These are phyloP conservation scores for Naegleria gruberi DNA, from an alignment of 208 protist genomes.

Conservation along the genomic window DNA sequence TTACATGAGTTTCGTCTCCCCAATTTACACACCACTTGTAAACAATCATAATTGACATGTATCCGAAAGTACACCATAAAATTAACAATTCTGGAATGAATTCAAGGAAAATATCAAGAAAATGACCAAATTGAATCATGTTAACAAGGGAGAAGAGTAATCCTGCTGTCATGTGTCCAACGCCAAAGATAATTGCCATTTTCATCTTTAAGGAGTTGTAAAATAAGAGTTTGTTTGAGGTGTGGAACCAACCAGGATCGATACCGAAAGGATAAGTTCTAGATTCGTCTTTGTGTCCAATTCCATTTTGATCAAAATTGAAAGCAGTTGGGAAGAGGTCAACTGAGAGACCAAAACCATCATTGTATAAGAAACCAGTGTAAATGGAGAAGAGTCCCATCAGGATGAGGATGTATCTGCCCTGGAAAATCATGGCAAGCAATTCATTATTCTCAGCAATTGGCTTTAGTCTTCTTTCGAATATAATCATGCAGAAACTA, in stretches of 20 bases:
- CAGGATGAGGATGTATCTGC: constrained; percentile 87
- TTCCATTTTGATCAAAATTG: background rate
- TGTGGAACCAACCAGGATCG: constrained; percentile 71
- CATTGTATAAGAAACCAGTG: constrained; percentile 94
- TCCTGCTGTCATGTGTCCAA: constrained; percentile 90
- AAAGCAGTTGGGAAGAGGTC: constrained; percentile 26
- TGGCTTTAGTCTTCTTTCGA: constrained; percentile 70
- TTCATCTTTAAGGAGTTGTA: constrained; percentile 99
- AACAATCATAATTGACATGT: constrained; percentile 92
- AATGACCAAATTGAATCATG: constrained; percentile 70
- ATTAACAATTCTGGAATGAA: constrained; percentile 94
- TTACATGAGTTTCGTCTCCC: constrained; percentile 32
- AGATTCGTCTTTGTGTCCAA: constrained; percentile 21
- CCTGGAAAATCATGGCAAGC: constrained; percentile 70
- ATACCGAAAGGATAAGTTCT: constrained; percentile 55
- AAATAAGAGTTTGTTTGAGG: constrained; percentile 91
- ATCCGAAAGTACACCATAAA: constrained; percentile 82
- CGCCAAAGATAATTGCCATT: constrained; percentile 87
- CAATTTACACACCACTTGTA: constrained; percentile 88
- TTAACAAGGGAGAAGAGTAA: constrained; percentile 80
- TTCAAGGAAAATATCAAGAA: constrained; percentile 65
- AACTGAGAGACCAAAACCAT: constrained; percentile 67
- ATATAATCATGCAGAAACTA: constrained; percentile 61
- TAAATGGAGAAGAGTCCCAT: constrained; percentile 92
- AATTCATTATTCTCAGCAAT: constrained; percentile 69